Percentiles rank a stretch among this genome's conserved stretches.
Conservation (phyloP, 306 rosid genomes). For the Fagus crenata region DNA sequence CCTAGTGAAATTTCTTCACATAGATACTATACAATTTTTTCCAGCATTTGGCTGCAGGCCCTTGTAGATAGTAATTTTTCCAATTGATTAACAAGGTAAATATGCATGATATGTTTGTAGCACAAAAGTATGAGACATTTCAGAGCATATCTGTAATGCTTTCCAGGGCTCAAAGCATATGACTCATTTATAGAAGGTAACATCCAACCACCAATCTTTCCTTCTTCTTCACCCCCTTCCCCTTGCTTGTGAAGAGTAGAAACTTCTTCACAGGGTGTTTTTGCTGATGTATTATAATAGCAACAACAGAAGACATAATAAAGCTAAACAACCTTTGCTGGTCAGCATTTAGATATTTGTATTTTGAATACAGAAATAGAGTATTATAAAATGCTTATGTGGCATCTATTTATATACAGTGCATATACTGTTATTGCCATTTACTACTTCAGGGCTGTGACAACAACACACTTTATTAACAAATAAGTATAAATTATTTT, state of each 20-base stretch:
- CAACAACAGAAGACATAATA: background rate
- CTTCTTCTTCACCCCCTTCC: too few relatives aligned
- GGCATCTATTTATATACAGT: background rate
- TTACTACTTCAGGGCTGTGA: background rate
- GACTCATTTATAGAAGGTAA: too few relatives aligned
- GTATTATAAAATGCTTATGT: background rate
- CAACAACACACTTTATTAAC: background rate
- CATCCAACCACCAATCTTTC: too few relatives aligned
- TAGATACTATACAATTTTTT: background rate
- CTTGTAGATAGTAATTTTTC: background rate
- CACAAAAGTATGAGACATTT: too few relatives aligned
- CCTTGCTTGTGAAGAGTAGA: background rate
- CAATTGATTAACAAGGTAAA: background rate
- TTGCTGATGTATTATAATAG: background rate
- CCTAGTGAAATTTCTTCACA: background rate
- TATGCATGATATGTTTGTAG: too few relatives aligned
- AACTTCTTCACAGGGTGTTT: background rate
- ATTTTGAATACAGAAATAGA: background rate
- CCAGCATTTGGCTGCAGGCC: background rate
- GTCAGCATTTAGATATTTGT: background rate
- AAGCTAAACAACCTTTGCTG: background rate
- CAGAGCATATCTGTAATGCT: too few relatives aligned
- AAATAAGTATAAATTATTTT: background rate
- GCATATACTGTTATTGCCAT: background rate
- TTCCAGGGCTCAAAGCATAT: too few relatives aligned